Conservation (phyloP, 768 basidiomycete genomes). For the Lyophyllum semitale region DNA sequence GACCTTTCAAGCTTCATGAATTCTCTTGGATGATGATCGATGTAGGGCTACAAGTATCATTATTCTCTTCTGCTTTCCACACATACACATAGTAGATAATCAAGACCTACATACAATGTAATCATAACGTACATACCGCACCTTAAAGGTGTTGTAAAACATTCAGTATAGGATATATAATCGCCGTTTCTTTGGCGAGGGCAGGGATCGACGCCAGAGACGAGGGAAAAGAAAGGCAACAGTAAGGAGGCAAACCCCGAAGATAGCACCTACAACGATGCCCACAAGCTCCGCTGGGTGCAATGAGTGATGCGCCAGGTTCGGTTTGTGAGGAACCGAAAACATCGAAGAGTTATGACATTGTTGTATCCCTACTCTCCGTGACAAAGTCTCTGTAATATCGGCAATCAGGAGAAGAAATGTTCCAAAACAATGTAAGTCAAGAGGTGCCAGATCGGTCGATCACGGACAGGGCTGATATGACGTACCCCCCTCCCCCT, state of each 20-base stretch:
- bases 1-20: slow-evolving; percentile 89
- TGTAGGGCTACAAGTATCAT: slow-evolving; percentile 23
- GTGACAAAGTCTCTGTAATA: too few species aligned
- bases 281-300: slow-evolving; percentile 20
- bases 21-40: slow-evolving; percentile 60
- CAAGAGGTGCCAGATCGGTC: too few species aligned
- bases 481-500: too few species aligned
- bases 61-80: slow-evolving; percentile 22
- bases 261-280: slow-evolving; percentile 22
- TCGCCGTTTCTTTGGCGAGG: slow-evolving; percentile 10
- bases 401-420: background rate
- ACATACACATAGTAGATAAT: slow-evolving; percentile 12
- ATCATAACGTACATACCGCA: slow-evolving; percentile 11
- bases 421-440: slow-evolving; percentile 5
- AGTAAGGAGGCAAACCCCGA: slow-evolving; percentile 18
- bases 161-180: slow-evolving; percentile 9
- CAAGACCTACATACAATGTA: slow-evolving; percentile 9
- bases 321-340: background rate
- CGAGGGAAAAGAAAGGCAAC: slow-evolving; percentile 25
- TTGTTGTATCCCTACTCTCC: slow-evolving; percentile 17
- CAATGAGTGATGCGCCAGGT: slow-evolving; percentile 1
- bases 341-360: slow-evolving; percentile 14
- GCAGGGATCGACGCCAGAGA: slow-evolving; percentile 24
- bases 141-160: background rate
- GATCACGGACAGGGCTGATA: too few species aligned